These are phyloP conservation scores for Tagetes patula DNA, from an alignment of 129 eudicot species.

Conservation along the genomic window DNA sequence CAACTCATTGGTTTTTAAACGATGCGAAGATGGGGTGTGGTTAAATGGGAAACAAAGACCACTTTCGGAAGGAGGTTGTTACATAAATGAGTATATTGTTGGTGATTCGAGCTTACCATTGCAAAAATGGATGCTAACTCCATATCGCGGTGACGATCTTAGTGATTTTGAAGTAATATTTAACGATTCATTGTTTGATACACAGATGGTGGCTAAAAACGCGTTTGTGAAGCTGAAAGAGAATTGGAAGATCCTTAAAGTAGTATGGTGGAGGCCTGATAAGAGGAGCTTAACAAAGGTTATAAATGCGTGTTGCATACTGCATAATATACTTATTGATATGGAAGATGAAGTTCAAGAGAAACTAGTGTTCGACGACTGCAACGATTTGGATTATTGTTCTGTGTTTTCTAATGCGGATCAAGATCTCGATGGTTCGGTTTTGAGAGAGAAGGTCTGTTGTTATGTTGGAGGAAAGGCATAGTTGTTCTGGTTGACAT, in stretches of 20 bases:
- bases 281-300: slow-evolving; percentile 49
- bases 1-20: slow-evolving; percentile 41
- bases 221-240: slow-evolving; percentile 56
- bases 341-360: slow-evolving; percentile 59
- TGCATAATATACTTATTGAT: slow-evolving; percentile 71
- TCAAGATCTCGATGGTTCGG: slow-evolving; percentile 37
- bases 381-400: slow-evolving; percentile 36
- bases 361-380: slow-evolving; percentile 28
- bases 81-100: slow-evolving; percentile 53
- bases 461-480: slow-evolving; percentile 42
- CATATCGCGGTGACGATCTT: slow-evolving; percentile 42
- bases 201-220: slow-evolving; percentile 47
- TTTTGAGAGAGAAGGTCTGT: slow-evolving; percentile 47
- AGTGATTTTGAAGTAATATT: slow-evolving; percentile 31
- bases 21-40: slow-evolving; percentile 40
- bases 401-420: slow-evolving; percentile 33
- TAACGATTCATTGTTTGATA: slow-evolving; percentile 42
- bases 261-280: slow-evolving; percentile 76
- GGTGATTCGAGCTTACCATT: slow-evolving; percentile 51
- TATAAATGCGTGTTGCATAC: slow-evolving; percentile 55
- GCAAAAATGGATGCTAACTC: slow-evolving; percentile 63
- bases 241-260: slow-evolving; percentile 60
- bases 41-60: slow-evolving; percentile 39
- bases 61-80: slow-evolving; percentile 36
- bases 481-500: slow-evolving; percentile 21